Conservation (phyloP, 2,329 filamentous ascomycete genomes). For the Chaetomium olivaceum region DNA sequence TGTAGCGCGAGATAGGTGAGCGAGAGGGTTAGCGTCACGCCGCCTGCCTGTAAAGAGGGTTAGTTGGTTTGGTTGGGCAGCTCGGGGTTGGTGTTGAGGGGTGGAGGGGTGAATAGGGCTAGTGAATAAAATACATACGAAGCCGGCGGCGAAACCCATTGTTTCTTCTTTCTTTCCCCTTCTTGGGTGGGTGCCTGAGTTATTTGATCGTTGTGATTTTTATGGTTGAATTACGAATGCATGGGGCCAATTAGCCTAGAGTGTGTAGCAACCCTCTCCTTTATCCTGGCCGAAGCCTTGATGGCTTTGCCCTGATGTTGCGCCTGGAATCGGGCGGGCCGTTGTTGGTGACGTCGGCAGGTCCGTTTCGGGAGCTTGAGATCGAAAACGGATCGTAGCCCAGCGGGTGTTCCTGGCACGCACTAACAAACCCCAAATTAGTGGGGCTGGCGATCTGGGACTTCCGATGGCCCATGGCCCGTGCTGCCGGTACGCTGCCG, state of each 20-base stretch:
- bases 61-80: neutral
- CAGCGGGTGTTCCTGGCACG: neutral
- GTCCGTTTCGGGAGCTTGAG: neutral
- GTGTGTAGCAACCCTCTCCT: neutral
- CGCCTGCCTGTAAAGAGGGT: constrained; percentile 59
- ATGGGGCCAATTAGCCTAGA: constrained; percentile 15
- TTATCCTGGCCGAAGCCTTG: neutral
- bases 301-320: neutral
- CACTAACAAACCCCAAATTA: neutral
- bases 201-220: constrained; percentile 18
- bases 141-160: constrained; percentile 75
- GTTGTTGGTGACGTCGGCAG: constrained; percentile 11
- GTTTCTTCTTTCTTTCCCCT: constrained; percentile 20
- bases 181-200: neutral
- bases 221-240: constrained; percentile 2
- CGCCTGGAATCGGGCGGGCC: constrained; percentile 2
- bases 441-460: constrained; percentile 4
- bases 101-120: neutral
- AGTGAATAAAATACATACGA: constrained; percentile 55
- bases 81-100: neutral
- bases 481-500: constrained; percentile 6
- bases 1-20: constrained; percentile 71
- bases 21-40: constrained; percentile 72
- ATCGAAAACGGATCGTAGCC: neutral
- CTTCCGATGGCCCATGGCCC: neutral